Evolutionary conservation across 176 grass and related monocot species (phyloP).

Genomic region (Bothriochloa decipiens): DNA sequence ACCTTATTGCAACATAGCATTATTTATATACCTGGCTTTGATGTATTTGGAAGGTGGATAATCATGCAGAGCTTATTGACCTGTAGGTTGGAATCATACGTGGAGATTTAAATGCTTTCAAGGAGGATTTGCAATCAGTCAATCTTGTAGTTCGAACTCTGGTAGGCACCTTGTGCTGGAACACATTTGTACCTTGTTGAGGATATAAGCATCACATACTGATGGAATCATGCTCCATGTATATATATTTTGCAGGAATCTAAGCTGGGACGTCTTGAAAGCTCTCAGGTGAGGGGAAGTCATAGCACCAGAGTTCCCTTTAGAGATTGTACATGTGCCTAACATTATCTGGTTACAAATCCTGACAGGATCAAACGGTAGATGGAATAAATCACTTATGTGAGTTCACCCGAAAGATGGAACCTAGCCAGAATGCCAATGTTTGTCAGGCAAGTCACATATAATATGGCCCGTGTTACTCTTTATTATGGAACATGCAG

Average conservation of each 20-base stretch:
- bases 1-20: neutral
- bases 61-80: neutral
- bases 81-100: constrained; percentile 66
- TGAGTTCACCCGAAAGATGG: constrained; percentile 50
- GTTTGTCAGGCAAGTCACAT: constrained; percentile 47
- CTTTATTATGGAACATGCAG: neutral
- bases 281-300: constrained; percentile 59
- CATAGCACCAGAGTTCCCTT: neutral
- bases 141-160: constrained; percentile 71
- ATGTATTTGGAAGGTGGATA: neutral
- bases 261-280: constrained; percentile 61
- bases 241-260: constrained; percentile 54
- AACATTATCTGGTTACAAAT: constrained; percentile 11
- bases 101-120: constrained; percentile 65
- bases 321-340: neutral
- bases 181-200: neutral
- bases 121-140: constrained; percentile 75
- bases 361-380: constrained; percentile 64
- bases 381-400: constrained; percentile 61
- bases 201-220: constrained; percentile 36
- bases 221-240: constrained; percentile 29
- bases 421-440: constrained; percentile 38
- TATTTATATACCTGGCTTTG: neutral
- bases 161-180: constrained; percentile 39
- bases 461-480: neutral